phyloP scores from a whole-genome alignment of 1,139 yeast species.

The Sugiyamaella xylanicola region DNA sequence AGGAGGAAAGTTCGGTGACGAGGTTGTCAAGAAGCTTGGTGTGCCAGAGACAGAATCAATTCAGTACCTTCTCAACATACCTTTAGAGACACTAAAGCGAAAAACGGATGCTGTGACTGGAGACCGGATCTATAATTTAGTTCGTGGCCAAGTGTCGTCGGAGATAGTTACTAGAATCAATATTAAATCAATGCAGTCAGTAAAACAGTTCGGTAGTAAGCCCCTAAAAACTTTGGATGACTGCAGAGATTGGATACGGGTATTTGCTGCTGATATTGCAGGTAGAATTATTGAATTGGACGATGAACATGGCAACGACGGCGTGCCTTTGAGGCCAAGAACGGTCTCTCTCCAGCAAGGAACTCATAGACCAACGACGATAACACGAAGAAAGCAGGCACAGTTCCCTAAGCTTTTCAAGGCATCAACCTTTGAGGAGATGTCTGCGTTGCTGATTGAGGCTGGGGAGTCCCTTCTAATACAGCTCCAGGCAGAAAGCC shows the following conservation, averaged over 20 bases:
- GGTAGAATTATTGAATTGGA: constrained; percentile 74
- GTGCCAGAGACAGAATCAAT: constrained; percentile 40
- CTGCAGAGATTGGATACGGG: constrained; percentile 76
- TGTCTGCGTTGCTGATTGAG: constrained; percentile 32
- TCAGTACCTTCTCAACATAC: constrained; percentile 31
- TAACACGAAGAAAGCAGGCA: constrained; percentile 30
- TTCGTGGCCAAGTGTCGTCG: constrained; percentile 60
- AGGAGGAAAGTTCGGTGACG: constrained; percentile 86
- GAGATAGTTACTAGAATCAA: constrained; percentile 61
- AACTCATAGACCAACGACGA: constrained; percentile 24
- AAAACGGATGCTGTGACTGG: constrained; percentile 46
- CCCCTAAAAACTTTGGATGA: constrained; percentile 60
- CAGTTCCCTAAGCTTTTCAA: constrained; percentile 26
- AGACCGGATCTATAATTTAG: constrained; percentile 56
- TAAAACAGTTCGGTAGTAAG: constrained; percentile 67
- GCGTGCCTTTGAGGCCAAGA: constrained; percentile 39
- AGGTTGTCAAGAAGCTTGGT: constrained; percentile 47
- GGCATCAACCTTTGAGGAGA: constrained; percentile 26
- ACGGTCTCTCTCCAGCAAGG: constrained; percentile 40
- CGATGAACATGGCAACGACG: constrained; percentile 46
- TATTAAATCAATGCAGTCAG: constrained; percentile 85
- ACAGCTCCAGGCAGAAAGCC: constrained; percentile 30
- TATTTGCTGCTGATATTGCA: constrained; percentile 76
- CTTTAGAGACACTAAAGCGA: constrained; percentile 41
- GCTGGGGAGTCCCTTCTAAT: constrained; percentile 36